These are phyloP conservation scores for Penicillium bovifimosum DNA, from an alignment of 495 filamentous ascomycete genomes.

Conservation along the genomic window DNA sequence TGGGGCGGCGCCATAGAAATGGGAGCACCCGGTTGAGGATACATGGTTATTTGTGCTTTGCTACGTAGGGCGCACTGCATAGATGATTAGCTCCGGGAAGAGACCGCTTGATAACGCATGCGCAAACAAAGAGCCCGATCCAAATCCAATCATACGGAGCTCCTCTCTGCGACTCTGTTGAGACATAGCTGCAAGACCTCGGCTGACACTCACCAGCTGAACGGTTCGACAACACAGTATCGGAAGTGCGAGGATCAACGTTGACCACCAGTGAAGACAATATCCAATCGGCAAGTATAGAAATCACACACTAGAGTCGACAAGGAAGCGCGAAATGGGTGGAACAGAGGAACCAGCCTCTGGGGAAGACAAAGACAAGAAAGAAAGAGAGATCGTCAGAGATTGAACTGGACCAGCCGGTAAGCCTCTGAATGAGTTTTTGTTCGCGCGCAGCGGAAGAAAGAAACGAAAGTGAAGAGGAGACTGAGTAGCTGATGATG, in stretches of 20 bases:
- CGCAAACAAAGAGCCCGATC: constrained; percentile 14
- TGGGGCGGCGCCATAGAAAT: constrained; percentile 68
- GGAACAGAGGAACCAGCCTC: constrained; percentile 39
- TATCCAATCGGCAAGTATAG: background rate
- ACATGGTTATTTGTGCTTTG: constrained; percentile 34
- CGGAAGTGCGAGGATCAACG: constrained; percentile 5
- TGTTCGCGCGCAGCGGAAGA: constrained; percentile 39
- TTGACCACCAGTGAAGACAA: constrained; percentile 2
- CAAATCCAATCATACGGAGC: constrained; percentile 5
- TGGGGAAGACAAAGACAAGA: constrained; percentile 23
- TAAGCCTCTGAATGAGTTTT: constrained; percentile 26
- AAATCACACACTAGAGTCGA: constrained; percentile 2
- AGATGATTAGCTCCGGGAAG: constrained; percentile 16
- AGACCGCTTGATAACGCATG: constrained; percentile 13
- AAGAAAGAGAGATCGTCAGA: constrained; percentile 29
- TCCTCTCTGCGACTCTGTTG: background rate
- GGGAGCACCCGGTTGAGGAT: constrained; percentile 46
- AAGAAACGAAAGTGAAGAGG: constrained; percentile 34
- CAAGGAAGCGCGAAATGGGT: constrained; percentile 17
- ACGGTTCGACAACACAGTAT: background rate
- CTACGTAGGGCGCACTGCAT: constrained; percentile 3
- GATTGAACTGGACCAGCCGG: constrained; percentile 43
- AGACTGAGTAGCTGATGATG: constrained; percentile 3
- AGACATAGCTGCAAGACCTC: constrained; percentile 8
- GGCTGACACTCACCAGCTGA: constrained; percentile 6